Conservation (phyloP, 768 basidiomycete species). For the Amanita exitialis region DNA sequence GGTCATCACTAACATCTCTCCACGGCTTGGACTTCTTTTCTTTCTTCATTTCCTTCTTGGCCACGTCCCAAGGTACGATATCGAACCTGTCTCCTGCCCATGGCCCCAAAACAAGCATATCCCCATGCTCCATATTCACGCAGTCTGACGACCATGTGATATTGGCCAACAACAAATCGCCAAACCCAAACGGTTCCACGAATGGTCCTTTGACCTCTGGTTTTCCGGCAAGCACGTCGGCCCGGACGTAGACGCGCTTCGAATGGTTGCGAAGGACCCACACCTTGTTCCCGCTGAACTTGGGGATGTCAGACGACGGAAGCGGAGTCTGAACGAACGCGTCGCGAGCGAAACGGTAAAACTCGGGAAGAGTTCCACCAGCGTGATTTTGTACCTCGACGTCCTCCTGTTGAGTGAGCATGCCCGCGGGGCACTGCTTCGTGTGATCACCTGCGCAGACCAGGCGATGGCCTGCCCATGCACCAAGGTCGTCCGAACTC, state of each 20-base stretch:
- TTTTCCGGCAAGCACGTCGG: conserved; percentile 5
- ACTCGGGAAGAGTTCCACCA: background rate
- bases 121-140: background rate
- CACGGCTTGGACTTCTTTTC: conserved; percentile 1
- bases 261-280: conserved; percentile 7
- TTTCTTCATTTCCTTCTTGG: conserved; percentile 4
- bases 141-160: conserved; percentile 1
- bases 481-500: background rate
- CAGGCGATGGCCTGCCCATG: conserved; percentile 5
- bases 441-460: background rate
- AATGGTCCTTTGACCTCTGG: background rate
- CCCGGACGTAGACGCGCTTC: conserved; percentile 5
- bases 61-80: conserved; percentile 4
- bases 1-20: conserved; percentile 4
- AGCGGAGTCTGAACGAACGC: background rate
- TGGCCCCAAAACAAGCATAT: background rate
- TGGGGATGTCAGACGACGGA: background rate
- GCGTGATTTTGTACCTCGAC: background rate
- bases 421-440: conserved; percentile 1
- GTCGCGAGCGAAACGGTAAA: conserved; percentile 1
- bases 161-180: conserved; percentile 4
- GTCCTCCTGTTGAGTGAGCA: background rate
- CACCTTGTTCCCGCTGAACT: background rate
- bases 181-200: conserved; percentile 4
- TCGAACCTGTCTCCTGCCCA: conserved; percentile 7